Conservation (phyloP, 1,284 basidiomycete species). For the Cystobasidium sp. region DNA sequence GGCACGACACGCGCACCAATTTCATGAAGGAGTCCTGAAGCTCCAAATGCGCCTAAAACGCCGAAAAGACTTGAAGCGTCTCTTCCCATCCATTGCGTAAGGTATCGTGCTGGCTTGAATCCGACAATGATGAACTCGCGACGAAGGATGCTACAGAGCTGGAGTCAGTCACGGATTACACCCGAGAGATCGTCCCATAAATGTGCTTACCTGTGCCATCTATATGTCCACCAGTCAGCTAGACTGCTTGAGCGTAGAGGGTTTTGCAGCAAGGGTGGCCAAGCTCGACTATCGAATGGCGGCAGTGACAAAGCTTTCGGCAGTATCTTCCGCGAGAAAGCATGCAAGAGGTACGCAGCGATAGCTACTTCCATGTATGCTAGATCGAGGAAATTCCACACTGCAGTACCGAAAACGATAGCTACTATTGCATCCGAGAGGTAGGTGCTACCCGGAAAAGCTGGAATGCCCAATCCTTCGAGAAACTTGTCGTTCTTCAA, state of each 20-base stretch:
- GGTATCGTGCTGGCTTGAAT: slow-evolving; percentile 29
- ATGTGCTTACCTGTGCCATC: slow-evolving; percentile 33
- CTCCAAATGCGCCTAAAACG: slow-evolving; percentile 31
- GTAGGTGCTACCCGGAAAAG: slow-evolving; percentile 2
- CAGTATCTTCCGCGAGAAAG: background rate
- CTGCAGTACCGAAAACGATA: slow-evolving; percentile 33
- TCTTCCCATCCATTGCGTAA: slow-evolving; percentile 23
- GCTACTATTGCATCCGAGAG: slow-evolving; percentile 19
- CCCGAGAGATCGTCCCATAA: background rate
- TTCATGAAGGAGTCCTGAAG: slow-evolving; percentile 35
- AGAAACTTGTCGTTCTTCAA: slow-evolving; percentile 11
- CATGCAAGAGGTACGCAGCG: slow-evolving; percentile 3
- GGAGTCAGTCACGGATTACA: background rate
- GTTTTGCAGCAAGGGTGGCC: slow-evolving; percentile 36
- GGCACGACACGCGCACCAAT: slow-evolving; percentile 11
- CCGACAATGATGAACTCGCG: slow-evolving; percentile 33
- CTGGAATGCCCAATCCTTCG: slow-evolving; percentile 9
- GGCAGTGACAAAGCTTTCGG: slow-evolving; percentile 4
- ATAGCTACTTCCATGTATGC: slow-evolving; percentile 13
- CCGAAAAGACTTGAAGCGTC: slow-evolving; percentile 17
- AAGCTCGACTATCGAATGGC: slow-evolving; percentile 19
- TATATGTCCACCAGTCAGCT: slow-evolving; percentile 42
- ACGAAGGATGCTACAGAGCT: slow-evolving; percentile 8
- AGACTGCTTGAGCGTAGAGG: slow-evolving; percentile 27
- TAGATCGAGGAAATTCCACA: slow-evolving; percentile 41